Evolutionary conservation across 2,329 filamentous ascomycete genomes (phyloP), one percentile per base, ranked within the genome.

Genomic region (Dryadomyces quercus-mongolicae): DNA sequence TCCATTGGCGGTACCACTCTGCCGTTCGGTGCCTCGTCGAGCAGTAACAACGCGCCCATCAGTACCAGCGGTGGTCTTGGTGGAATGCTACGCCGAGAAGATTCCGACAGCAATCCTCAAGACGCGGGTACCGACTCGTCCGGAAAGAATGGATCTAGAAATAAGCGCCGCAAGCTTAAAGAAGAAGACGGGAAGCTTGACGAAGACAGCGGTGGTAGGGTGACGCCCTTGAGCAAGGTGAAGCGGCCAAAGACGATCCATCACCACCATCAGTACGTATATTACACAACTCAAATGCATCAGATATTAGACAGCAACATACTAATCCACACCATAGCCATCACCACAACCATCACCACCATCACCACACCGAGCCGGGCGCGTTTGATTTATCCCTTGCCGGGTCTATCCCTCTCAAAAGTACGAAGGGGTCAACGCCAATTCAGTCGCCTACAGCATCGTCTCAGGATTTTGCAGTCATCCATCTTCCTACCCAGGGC

Each of bases 121-220:
- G 81, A 77, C 43, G 69, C 68, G 52, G 70, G 61, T 51, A 67
- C 61, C 52, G 80, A 70, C 58, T 62, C 60, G 60, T 66, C 62
- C 54, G 22, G 31, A 9, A 58, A 73, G 62, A 57, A 54, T 62
- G 42, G 67, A 5, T 71, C 72, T 10, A 74, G 78, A 47, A 76
- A 75, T 45, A 82, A 82, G 64, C 77, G 84, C 55, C 76, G 87
- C 57, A 88, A 89, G 66, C 72, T 84, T 2, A 88, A 89, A 64
- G 87, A 95, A 53, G 89, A 93, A 47, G 85, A 88, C 3, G 67
- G 67, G 34, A 79, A 77, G 58, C 74, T 74, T 36, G 88, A 82
- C 57, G 88, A 93, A 55, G 81, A 81, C 55, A 79, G 74, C 55
- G 78, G 77, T 38, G 84, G 82, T 25, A 74, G 81, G 60, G 72